phyloP scores from a whole-genome alignment of 768 basidiomycete species.

The Auriscalpium vulgare region DNA sequence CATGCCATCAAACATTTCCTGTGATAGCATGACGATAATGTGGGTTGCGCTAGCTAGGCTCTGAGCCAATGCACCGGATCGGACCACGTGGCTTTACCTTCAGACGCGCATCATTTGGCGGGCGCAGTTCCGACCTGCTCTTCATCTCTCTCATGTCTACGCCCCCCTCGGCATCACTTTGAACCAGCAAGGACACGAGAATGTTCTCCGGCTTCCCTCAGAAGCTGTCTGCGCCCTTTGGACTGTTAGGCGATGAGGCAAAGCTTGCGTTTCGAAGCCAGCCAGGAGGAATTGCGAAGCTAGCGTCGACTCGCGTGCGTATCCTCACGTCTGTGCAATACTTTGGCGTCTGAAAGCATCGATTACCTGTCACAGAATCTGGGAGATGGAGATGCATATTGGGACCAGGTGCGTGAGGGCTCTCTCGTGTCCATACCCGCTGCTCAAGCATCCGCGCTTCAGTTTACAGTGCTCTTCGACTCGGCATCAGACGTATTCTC shows the following conservation, averaged over 20 bases:
- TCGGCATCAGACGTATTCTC: conserved; percentile 88
- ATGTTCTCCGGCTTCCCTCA: conserved; percentile 73
- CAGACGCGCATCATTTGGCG: too few species aligned
- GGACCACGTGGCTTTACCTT: too few species aligned
- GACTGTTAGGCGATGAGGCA: conserved; percentile 77
- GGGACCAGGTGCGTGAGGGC: conserved; percentile 65
- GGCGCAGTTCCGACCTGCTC: too few species aligned
- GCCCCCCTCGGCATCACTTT: too few species aligned
- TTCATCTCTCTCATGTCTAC: too few species aligned
- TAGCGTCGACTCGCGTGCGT: conserved; percentile 67
- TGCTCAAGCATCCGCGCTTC: not conserved
- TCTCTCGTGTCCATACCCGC: not conserved
- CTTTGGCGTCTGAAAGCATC: too few species aligned
- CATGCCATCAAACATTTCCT: too few species aligned
- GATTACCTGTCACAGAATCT: conserved; percentile 47
- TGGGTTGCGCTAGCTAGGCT: too few species aligned
- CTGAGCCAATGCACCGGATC: too few species aligned
- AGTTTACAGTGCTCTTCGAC: conserved; percentile 85
- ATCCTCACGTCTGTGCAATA: not conserved
- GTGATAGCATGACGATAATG: too few species aligned
- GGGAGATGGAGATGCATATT: conserved; percentile 67
- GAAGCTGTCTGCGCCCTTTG: conserved; percentile 65
- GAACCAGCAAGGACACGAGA: not conserved
- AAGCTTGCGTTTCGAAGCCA: conserved; percentile 86
- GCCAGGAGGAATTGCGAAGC: conserved; percentile 68